Conservation (phyloP, 345 rosid genomes). For the Abelmoschus esculentus region DNA sequence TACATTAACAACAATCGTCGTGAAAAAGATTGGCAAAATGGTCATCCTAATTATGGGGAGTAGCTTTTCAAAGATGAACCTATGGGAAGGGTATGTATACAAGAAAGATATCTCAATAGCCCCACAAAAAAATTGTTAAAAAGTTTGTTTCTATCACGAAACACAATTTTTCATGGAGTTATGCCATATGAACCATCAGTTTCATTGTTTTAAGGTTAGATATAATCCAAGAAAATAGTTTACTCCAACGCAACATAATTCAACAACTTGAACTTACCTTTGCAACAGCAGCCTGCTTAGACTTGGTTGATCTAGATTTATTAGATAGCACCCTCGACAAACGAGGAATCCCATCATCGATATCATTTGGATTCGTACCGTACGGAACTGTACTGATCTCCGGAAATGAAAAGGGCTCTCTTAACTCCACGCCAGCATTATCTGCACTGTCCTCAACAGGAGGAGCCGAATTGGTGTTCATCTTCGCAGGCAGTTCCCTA, state of each 20-base stretch:
- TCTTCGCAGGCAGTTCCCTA: constrained; percentile 35
- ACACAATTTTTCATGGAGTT: neutral
- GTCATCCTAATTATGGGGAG: neutral
- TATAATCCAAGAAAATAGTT: neutral
- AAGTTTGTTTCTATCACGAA: neutral
- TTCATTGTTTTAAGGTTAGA: neutral
- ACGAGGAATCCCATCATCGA: constrained; percentile 66
- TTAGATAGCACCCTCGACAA: constrained; percentile 58
- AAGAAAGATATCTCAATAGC: neutral
- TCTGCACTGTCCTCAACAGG: constrained; percentile 37
- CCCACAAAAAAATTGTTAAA: neutral
- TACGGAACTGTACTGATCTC: constrained; percentile 28
- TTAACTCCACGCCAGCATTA: constrained; percentile 34
- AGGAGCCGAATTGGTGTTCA: constrained; percentile 31
- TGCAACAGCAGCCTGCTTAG: constrained; percentile 77
- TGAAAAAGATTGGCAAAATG: neutral
- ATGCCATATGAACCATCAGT: neutral
- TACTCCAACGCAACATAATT: neutral
- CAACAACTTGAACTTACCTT: constrained; percentile 41
- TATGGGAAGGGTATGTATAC: neutral
- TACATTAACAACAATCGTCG: neutral
- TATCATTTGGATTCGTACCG: constrained; percentile 36
- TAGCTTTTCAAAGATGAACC: neutral
- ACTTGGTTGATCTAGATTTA: constrained; percentile 67
- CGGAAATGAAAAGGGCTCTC: constrained; percentile 52